Evolutionary conservation across 805 yeast species (phyloP).

Genomic region (Teunomyces kruisii): DNA sequence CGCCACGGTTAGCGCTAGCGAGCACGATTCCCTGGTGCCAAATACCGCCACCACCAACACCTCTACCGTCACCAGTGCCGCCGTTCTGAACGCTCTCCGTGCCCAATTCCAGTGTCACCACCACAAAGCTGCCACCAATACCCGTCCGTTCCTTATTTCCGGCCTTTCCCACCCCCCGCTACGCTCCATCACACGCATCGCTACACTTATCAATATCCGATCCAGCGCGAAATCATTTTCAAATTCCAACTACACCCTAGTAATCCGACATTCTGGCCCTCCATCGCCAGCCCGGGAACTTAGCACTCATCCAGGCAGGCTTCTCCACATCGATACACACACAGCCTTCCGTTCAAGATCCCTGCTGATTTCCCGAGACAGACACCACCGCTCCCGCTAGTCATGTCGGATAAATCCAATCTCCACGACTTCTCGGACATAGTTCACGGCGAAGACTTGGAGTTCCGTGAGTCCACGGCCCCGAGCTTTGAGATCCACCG

Average conservation of each 20-base stretch:
- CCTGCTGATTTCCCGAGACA: neutral
- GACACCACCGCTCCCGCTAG: neutral
- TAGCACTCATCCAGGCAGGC: neutral
- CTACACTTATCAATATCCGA: neutral
- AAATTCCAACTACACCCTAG: neutral
- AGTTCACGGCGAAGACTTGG: conserved; percentile 39
- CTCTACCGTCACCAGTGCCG: no score
- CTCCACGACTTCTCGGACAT: conserved; percentile 33
- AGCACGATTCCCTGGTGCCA: no score
- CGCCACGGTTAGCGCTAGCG: neutral
- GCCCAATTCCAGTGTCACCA: no score
- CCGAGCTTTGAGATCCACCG: conserved; percentile 13
- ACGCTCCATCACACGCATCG: no score
- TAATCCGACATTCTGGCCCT: neutral
- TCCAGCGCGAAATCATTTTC: neutral
- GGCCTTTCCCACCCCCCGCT: no score
- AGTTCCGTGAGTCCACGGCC: conserved; percentile 25
- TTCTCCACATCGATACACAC: neutral
- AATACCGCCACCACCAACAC: no score
- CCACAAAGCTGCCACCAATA: no score
- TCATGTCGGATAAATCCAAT: neutral
- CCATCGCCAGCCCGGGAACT: neutral
- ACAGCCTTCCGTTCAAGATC: neutral
- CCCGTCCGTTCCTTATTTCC: neutral
- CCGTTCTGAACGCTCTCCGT: no score